These are phyloP conservation scores for Penicillium nucicola DNA, from an alignment of 495 filamentous ascomycete species.

Conservation along the genomic window DNA sequence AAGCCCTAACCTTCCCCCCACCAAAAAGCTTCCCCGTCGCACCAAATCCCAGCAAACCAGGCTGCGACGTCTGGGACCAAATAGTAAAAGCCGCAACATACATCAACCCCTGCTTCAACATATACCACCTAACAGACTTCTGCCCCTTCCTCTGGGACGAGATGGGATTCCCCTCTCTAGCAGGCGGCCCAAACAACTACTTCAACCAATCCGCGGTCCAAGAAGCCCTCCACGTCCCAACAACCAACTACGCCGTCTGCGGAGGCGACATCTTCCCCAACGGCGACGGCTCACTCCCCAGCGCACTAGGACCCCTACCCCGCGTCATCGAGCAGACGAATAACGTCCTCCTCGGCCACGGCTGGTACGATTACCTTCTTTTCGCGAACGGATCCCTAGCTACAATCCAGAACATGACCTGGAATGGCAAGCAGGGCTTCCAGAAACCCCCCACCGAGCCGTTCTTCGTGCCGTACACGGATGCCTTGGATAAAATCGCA, in stretches of 20 bases:
- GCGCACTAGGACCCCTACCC: conserved; percentile 53
- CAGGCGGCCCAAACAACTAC: conserved; percentile 59
- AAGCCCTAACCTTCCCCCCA: conserved; percentile 68
- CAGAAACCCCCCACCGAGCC: conserved; percentile 50
- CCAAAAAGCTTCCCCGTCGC: conserved; percentile 50
- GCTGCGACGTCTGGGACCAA: conserved; percentile 57
- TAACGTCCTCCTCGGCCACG: conserved; percentile 67
- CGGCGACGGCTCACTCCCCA: conserved; percentile 46
- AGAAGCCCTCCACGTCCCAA: conserved; percentile 66
- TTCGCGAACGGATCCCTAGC: conserved; percentile 66
- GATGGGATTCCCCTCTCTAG: conserved; percentile 68
- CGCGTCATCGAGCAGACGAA: conserved; percentile 70
- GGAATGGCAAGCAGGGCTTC: conserved; percentile 71
- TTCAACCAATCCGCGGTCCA: conserved; percentile 79
- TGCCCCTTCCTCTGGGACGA: conserved; percentile 73
- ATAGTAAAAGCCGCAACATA: conserved; percentile 52
- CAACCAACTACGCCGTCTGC: conserved; percentile 61
- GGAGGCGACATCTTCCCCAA: conserved; percentile 53
- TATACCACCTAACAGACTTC: conserved; percentile 71
- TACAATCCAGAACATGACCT: conserved; percentile 83
- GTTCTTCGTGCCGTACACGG: conserved; percentile 65
- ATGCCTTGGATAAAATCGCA: conserved; percentile 30
- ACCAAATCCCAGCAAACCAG: conserved; percentile 21
- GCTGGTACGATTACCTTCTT: conserved; percentile 54
- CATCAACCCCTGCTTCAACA: conserved; percentile 78